Base-by-base conservation (phyloP, 176 grass and related monocot genomes). In the Phragmites australis region DNA sequence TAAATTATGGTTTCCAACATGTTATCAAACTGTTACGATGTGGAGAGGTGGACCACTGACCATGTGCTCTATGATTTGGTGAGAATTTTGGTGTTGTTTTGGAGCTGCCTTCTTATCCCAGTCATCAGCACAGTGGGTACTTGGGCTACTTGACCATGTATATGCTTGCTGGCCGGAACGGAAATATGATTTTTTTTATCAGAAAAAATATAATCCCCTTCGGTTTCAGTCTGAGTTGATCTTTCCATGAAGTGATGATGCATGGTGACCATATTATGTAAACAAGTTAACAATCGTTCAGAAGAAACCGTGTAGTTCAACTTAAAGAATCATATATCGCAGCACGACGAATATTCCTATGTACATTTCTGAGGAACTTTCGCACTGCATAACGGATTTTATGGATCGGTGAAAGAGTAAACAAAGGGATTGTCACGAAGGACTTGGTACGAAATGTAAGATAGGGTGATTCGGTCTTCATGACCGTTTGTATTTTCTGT, bases 321-420 rank as follows among this genome's bases (percentile, higher is more conserved):
- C 19, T 13, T 67, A 22, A 85, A 72, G 8, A 71, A 78, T 45
- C 12, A 8, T 44, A 26, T 40, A 25, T 30, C 13, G 30, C n/a
- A 27, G 45, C 3, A 53, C 0, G 44, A 13, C 30, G 26, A 30
- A 9, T 32, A 23, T 45, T 66, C 6, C 21, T 12, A 16, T 18
- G 22, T 42, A 46, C 26, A 72, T 80, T 62, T 72, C 66, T 34
- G 76, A 78, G 42, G 64, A 62, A 78, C 15, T 6, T 84, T 82
- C 29, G 6, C 19, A 26, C 13, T 9, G 51, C 41, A 21, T 66
- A 67, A 32, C 6, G 6, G 27, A 58, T 56, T 34, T 11, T 32
- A 16, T 25, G 30, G 7, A 50, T 51, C 27, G 2, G 1, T 19
- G 7, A 10, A 52, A 31, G 55, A 42, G 3, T 26, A 85, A 72